Base-by-base conservation (phyloP, 768 basidiomycete genomes). In the Boletus rex-veris region DNA sequence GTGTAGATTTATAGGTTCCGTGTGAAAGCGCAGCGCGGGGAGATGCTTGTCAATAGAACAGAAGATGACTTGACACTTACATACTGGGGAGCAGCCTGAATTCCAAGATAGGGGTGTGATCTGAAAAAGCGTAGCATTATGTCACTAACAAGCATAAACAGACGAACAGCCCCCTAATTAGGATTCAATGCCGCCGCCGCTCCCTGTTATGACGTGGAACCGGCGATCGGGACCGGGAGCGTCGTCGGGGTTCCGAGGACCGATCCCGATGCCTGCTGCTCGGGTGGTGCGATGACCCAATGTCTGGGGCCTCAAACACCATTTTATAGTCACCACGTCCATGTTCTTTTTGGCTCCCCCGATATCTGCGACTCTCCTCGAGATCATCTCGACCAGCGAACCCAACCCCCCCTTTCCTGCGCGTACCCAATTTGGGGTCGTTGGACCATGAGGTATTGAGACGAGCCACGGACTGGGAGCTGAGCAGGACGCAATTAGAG, bases 391-490 rank as follows among this genome's bases (percentile, higher is more conserved):
- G 77, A 26, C 91, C 90, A 1, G 73, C 91, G 60, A 85, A 92
- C 4, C 80, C 79, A 24, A 71, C 58, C 56, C 48, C 65, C 6
- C 68, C 52, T 75, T 64, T 59, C 57, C 70, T 45, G 60, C 70
- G 61, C 2, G 80, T 72, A 9, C 74, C 80, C 54, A 81, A 73
- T 62, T 78, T 80, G 52, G 86, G 80, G 53, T 88, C 76, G 72
- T 92, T 93, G 5, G 91, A 88, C 91, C 92, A 95, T 12, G 74
- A 68, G 10, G 74, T 83, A 67, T 96, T 95, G 45, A 92, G 72
- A 45, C 88, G 87, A 4, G 94, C 88, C 46, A 99, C 96, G 14
- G 95, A 97, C 78, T 98, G 94, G 8, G 92, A 95, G 78, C 90
- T 80, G 64, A 53, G 55, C 26, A 57, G 40, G 48, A 58, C 50